These are phyloP conservation scores for Pistacia integerrima DNA, from an alignment of 345 rosid species.

Conservation along the genomic window DNA sequence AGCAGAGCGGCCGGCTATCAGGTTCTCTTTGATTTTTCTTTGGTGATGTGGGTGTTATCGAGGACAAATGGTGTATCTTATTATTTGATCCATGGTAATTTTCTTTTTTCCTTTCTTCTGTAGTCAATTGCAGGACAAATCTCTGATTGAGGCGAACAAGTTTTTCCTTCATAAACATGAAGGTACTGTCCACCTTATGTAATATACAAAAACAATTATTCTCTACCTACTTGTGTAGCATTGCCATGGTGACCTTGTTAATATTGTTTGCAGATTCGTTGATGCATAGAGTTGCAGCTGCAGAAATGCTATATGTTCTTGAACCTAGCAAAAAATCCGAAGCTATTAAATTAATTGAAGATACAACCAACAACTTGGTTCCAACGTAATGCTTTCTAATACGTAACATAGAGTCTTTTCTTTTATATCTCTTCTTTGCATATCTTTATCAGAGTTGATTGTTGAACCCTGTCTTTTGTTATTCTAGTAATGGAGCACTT, in stretches of 20 bases:
- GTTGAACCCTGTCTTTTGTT: conserved; percentile 14
- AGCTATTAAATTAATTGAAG: conserved; percentile 79
- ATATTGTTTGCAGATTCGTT: conserved; percentile 61
- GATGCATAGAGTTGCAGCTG: conserved; percentile 92
- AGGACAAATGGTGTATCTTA: not conserved
- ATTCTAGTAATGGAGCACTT: conserved; percentile 59
- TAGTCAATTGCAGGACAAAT: conserved; percentile 83
- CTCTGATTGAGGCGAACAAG: conserved; percentile 77
- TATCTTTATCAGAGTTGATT: not conserved
- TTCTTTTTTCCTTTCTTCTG: conserved; percentile 16
- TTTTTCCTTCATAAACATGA: conserved; percentile 69
- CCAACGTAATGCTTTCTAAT: conserved; percentile 46
- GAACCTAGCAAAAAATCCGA: conserved; percentile 69
- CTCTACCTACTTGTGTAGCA: not conserved
- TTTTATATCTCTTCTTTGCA: not conserved
- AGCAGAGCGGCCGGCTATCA: conserved; percentile 84
- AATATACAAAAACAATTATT: not conserved
- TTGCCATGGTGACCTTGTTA: conserved; percentile 2
- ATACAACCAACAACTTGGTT: conserved; percentile 56
- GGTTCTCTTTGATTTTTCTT: conserved; percentile 40
- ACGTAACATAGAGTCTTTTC: not conserved
- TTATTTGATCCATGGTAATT: conserved; percentile 17
- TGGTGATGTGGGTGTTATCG: not conserved
- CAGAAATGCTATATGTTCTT: conserved; percentile 75
- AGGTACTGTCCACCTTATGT: conserved; percentile 43